Percentiles rank a stretch among this genome's conserved stretches.
These are phyloP conservation scores for Oxyria digyna DNA, from an alignment of 148 eudicot species.

Conservation along the genomic window DNA sequence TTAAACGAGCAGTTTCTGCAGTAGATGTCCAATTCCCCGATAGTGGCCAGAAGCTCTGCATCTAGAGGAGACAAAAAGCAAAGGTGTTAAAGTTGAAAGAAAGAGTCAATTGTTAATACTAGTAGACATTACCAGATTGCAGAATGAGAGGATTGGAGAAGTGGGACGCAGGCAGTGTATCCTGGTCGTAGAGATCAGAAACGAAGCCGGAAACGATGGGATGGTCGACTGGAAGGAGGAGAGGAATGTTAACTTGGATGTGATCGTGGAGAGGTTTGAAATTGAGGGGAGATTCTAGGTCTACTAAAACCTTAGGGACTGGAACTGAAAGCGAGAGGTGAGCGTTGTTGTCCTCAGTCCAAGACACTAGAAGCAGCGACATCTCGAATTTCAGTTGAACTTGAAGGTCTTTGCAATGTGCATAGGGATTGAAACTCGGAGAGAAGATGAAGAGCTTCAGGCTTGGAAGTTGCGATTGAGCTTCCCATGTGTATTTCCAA, in stretches of 20 bases:
- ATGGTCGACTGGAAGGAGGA: slow-evolving; percentile 78
- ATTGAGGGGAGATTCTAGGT: slow-evolving; percentile 45
- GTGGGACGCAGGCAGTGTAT: neutral
- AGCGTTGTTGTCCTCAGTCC: slow-evolving; percentile 21
- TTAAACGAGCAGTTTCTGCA: slow-evolving; percentile 62
- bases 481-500: slow-evolving; percentile 89
- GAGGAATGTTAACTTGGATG: slow-evolving; percentile 50
- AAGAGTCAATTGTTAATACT: neutral
- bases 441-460: slow-evolving; percentile 65
- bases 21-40: slow-evolving; percentile 43
- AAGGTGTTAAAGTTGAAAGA: too few species aligned
- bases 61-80: slow-evolving; percentile 27
- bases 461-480: slow-evolving; percentile 71
- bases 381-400: slow-evolving; percentile 28
- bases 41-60: slow-evolving; percentile 31
- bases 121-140: slow-evolving; percentile 37
- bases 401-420: slow-evolving; percentile 31
- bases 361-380: slow-evolving; percentile 29
- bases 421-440: slow-evolving; percentile 25
- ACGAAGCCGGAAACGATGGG: slow-evolving; percentile 52
- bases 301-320: slow-evolving; percentile 65
- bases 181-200: slow-evolving; percentile 15
- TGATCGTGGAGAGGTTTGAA: slow-evolving; percentile 43
- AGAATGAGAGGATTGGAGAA: slow-evolving; percentile 28
- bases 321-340: slow-evolving; percentile 37